Evolutionary conservation across 805 yeast genomes (phyloP).

Genomic region (Yamadazyma insecticola): DNA sequence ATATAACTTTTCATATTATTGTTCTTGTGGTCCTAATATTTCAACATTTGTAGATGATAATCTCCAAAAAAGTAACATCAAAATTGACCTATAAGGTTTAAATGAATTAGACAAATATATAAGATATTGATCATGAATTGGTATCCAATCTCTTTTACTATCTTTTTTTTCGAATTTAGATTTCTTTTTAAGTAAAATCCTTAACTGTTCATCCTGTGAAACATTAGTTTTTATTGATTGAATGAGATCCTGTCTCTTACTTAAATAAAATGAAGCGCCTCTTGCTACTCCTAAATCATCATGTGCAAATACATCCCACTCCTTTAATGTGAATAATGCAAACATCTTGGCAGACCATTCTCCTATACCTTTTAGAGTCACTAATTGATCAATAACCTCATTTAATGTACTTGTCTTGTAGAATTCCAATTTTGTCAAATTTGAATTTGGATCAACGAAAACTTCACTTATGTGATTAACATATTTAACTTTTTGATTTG

Average conservation of each 20-base stretch:
- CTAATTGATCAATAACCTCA: slow-evolving; percentile 45
- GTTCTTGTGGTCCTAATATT: slow-evolving; percentile 22
- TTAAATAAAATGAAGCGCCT: slow-evolving; percentile 66
- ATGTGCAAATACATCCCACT: slow-evolving; percentile 66
- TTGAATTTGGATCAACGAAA: slow-evolving; percentile 39
- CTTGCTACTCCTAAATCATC: slow-evolving; percentile 84
- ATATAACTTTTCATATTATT: slow-evolving; percentile 4
- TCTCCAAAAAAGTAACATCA: slow-evolving; percentile 75
- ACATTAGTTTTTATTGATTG: slow-evolving; percentile 35
- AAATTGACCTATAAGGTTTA: slow-evolving; percentile 60
- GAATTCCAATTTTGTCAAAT: slow-evolving; percentile 26
- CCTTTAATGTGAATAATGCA: slow-evolving; percentile 59
- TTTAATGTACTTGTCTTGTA: slow-evolving; percentile 37
- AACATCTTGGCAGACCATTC: slow-evolving; percentile 92
- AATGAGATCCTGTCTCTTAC: slow-evolving; percentile 46
- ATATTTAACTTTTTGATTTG: slow-evolving; percentile 63
- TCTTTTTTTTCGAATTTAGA: slow-evolving; percentile 32
- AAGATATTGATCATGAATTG: slow-evolving; percentile 56
- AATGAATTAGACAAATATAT: slow-evolving; percentile 53
- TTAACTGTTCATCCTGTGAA: slow-evolving; percentile 31
- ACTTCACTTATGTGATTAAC: slow-evolving; percentile 50
- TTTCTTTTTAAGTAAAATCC: slow-evolving; percentile 25
- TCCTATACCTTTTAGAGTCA: slow-evolving; percentile 66
- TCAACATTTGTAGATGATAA: slow-evolving; percentile 55
- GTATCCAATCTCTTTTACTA: slow-evolving; percentile 60